Evolutionary conservation across 352 stramenopile genomes (phyloP).

Genomic region (Globisporangium iwayamae): DNA sequence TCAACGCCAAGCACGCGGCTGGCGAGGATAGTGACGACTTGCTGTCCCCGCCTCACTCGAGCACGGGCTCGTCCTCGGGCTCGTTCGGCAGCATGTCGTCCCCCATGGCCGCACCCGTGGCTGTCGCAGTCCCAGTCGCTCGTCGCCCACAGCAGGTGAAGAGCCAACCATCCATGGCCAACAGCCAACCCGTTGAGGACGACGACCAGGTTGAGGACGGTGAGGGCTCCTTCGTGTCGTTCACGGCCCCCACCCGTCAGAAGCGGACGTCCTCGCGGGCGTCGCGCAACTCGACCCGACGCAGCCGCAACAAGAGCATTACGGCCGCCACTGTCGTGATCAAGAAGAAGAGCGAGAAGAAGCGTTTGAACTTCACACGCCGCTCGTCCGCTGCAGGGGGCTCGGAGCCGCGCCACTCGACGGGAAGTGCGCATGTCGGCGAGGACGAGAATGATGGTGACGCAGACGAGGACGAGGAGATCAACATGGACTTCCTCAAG

Average conservation of each 20-base stretch:
- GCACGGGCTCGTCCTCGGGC: slow-evolving; percentile 17
- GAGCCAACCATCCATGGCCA: no score
- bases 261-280: neutral
- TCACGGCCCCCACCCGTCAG: slow-evolving; percentile 13
- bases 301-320: slow-evolving; percentile 2
- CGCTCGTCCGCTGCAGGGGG: slow-evolving; percentile 18
- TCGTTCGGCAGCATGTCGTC: slow-evolving; percentile 16
- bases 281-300: slow-evolving; percentile 1
- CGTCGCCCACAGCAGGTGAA: neutral
- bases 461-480: slow-evolving; percentile 47
- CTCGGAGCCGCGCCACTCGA: slow-evolving; percentile 15
- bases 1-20: slow-evolving; percentile 5
- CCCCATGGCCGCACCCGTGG: neutral
- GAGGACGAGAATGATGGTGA: slow-evolving; percentile 33
- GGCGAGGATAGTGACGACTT: slow-evolving; percentile 6
- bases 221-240: slow-evolving; percentile 27
- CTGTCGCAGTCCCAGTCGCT: neutral
- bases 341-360: slow-evolving; percentile 27
- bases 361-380: slow-evolving; percentile 37
- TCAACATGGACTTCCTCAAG: slow-evolving; percentile 85
- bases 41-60: slow-evolving; percentile 15
- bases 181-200: neutral
- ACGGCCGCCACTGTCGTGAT: slow-evolving; percentile 8
- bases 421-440: slow-evolving; percentile 21
- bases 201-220: neutral